phyloP scores from a whole-genome alignment of 345 rosid species.

The Aurinia saxatilis region DNA sequence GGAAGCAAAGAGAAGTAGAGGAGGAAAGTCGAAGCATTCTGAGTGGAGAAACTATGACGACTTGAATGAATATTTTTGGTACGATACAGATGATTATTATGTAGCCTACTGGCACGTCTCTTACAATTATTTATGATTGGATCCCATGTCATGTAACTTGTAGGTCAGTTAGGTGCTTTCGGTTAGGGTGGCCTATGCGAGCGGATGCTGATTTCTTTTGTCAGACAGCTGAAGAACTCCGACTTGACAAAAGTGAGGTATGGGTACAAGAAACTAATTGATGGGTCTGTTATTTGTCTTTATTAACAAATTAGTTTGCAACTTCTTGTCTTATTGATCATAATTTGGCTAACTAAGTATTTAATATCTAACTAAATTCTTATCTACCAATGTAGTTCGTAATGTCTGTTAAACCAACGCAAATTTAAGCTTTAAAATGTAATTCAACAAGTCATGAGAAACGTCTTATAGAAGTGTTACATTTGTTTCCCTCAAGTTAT shows the following conservation, averaged over 20 bases:
- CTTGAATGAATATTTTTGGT: conserved; percentile 68
- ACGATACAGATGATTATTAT: conserved; percentile 7
- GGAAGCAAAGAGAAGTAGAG: conserved; percentile 65
- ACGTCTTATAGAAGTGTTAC: background rate
- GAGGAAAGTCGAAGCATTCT: conserved; percentile 63
- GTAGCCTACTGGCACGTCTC: background rate
- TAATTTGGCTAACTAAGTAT: background rate
- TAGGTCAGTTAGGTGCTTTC: conserved; percentile 67
- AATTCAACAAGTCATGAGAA: background rate
- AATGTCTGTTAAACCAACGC: background rate
- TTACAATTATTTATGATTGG: background rate
- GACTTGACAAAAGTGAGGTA: conserved; percentile 39
- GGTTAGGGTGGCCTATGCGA: conserved; percentile 76
- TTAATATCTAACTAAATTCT: too few species aligned
- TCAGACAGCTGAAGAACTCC: conserved; percentile 29
- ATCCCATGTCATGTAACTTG: conserved; percentile 1
- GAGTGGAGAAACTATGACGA: conserved; percentile 75
- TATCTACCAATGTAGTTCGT: too few species aligned
- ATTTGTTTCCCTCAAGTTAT: background rate
- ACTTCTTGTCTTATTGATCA: background rate
- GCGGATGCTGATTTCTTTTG: conserved; percentile 74
- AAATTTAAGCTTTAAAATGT: background rate
- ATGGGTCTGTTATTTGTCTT: background rate
- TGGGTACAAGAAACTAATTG: conserved; percentile 8
- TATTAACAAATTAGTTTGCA: background rate